Evolutionary conservation across 305 asterid species (phyloP).

Genomic region (Fraxinus sp.): DNA sequence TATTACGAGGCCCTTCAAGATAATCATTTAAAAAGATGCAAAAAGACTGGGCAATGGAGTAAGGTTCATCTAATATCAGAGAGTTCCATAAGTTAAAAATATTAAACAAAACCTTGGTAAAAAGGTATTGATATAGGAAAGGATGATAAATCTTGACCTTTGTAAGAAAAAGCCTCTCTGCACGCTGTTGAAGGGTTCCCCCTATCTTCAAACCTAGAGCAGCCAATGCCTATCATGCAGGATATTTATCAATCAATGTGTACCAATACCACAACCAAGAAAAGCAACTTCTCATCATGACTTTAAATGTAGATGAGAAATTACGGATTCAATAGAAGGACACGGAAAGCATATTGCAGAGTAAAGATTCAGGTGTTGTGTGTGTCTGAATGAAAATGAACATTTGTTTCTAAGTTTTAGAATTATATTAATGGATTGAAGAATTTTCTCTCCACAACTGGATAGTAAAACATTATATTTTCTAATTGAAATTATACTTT

Average conservation of each 20-base stretch:
- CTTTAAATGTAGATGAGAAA: conserved; percentile 2
- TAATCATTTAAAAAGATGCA: too few species aligned
- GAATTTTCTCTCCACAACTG: background rate
- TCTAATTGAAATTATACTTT: conserved; percentile 12
- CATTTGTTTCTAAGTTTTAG: background rate
- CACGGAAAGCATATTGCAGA: background rate
- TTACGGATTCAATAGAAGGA: conserved; percentile 2
- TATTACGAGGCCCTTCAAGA: too few species aligned
- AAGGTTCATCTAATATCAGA: too few species aligned
- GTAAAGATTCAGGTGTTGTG: conserved; percentile 9
- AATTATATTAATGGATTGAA: background rate
- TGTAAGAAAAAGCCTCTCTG: conserved; percentile 86
- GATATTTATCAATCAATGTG: too few species aligned
- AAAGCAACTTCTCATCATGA: background rate
- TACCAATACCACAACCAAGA: conserved; percentile 7
- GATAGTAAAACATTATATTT: conserved; percentile 1
- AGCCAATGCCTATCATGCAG: too few species aligned
- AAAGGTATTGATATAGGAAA: too few species aligned
- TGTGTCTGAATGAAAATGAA: conserved; percentile 11
- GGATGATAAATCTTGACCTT: conserved; percentile 50
- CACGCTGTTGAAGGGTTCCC: conserved; percentile 88
- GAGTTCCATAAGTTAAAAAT: too few species aligned
- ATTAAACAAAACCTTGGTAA: too few species aligned
- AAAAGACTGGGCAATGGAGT: too few species aligned
- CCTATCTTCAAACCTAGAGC: too few species aligned